Evolutionary conservation across 495 filamentous ascomycete species (phyloP).

Genomic region (Lophium mytilinum): DNA sequence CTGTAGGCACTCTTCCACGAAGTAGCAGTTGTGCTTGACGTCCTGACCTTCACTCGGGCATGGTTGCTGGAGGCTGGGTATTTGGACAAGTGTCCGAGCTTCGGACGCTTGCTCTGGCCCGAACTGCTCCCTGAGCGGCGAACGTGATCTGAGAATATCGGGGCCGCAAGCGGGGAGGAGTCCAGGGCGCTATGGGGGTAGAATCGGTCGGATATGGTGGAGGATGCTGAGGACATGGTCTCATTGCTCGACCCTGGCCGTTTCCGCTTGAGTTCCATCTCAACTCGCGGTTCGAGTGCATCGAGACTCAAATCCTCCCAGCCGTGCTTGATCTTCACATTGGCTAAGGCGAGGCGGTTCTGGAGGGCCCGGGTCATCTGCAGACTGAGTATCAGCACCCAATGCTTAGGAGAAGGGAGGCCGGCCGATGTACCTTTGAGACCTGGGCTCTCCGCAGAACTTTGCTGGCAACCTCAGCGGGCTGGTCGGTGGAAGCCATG

Average conservation of each 20-base stretch:
- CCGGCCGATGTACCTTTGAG: constrained; percentile 59
- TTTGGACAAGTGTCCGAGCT: constrained; percentile 37
- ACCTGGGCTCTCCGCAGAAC: constrained; percentile 69
- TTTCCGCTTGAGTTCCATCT: constrained; percentile 62
- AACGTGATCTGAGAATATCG: constrained; percentile 62
- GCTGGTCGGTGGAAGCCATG: constrained; percentile 36
- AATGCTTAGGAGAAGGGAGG: constrained; percentile 7
- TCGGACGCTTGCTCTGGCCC: constrained; percentile 42
- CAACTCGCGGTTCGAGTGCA: constrained; percentile 63
- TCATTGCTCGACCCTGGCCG: constrained; percentile 53
- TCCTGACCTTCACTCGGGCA: constrained; percentile 57
- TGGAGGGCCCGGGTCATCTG: constrained; percentile 88
- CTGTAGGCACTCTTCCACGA: constrained; percentile 69
- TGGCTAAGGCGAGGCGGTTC: constrained; percentile 87
- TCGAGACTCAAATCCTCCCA: constrained; percentile 71
- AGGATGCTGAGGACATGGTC: constrained; percentile 71
- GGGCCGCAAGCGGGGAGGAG: constrained; percentile 58
- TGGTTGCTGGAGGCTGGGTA: constrained; percentile 39
- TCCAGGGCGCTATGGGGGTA: constrained; percentile 45
- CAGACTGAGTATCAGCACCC: constrained; percentile 16
- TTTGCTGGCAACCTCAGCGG: constrained; percentile 59
- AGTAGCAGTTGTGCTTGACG: constrained; percentile 53
- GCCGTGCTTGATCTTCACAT: constrained; percentile 92
- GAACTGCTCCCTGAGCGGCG: constrained; percentile 46
- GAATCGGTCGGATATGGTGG: constrained; percentile 54